Evolutionary conservation across 805 yeast genomes (phyloP).

Genomic region (Clavispora phyllophila): DNA sequence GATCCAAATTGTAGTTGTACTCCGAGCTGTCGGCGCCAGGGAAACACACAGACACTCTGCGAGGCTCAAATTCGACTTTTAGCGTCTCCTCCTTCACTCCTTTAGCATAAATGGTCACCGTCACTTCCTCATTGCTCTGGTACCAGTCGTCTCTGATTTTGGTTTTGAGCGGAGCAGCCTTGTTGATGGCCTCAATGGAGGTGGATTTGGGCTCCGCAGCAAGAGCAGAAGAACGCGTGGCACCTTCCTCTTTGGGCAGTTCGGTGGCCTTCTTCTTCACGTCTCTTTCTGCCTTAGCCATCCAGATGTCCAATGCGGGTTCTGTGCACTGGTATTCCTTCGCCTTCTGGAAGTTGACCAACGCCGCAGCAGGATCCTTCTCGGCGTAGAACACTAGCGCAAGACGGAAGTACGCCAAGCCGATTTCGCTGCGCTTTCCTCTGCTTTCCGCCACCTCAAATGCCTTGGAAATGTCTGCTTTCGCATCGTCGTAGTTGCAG

Average conservation of each 20-base stretch:
- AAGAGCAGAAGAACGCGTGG: not conserved
- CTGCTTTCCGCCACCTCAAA: slow-evolving; percentile 39
- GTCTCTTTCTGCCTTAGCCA: slow-evolving; percentile 31
- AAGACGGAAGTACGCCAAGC: slow-evolving; percentile 43
- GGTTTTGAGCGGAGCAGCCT: slow-evolving; percentile 34
- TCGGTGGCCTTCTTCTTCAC: slow-evolving; percentile 13
- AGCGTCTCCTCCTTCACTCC: slow-evolving; percentile 49
- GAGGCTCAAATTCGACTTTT: slow-evolving; percentile 33
- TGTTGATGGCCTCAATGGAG: slow-evolving; percentile 28
- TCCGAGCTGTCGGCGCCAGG: slow-evolving; percentile 47
- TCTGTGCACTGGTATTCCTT: slow-evolving; percentile 40
- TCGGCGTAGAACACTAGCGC: slow-evolving; percentile 42
- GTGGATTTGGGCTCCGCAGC: slow-evolving; percentile 15
- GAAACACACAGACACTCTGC: slow-evolving; percentile 40
- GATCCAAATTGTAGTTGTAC: slow-evolving; percentile 53
- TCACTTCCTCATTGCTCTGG: slow-evolving; percentile 55
- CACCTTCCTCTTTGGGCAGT: not conserved
- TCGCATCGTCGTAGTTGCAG: slow-evolving; percentile 44
- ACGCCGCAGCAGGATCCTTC: slow-evolving; percentile 39
- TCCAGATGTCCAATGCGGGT: slow-evolving; percentile 46
- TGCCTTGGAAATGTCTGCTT: slow-evolving; percentile 43
- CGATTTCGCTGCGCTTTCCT: slow-evolving; percentile 44
- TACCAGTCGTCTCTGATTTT: slow-evolving; percentile 46
- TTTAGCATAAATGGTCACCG: slow-evolving; percentile 68
- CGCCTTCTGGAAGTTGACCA: slow-evolving; percentile 39